These are phyloP conservation scores for Fraxinus pennsylvanica DNA, from an alignment of 257 asterid species.

Conservation along the genomic window DNA sequence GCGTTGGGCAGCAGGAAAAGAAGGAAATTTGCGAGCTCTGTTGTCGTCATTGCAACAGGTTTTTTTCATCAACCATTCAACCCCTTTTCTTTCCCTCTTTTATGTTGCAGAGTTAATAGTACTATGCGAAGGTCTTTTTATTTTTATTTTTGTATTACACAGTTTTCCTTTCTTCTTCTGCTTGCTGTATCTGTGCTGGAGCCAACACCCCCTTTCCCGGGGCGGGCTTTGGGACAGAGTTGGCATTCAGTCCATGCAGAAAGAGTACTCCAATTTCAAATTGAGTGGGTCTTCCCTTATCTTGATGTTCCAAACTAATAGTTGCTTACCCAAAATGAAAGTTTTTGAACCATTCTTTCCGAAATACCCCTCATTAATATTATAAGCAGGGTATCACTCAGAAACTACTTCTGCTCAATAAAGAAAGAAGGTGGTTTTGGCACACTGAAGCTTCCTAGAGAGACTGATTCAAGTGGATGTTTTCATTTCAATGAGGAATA, in stretches of 20 bases:
- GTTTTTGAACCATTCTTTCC: background rate
- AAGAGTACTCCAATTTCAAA: background rate
- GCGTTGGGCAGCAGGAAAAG: slow-evolving; percentile 94
- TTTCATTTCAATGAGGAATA: background rate
- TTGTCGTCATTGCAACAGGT: slow-evolving; percentile 84
- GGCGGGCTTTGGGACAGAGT: background rate
- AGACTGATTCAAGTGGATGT: background rate
- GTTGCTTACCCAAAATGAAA: background rate
- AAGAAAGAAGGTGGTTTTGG: background rate
- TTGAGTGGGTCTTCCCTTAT: background rate
- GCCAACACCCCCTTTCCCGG: background rate
- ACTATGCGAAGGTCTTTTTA: background rate
- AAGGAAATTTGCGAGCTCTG: slow-evolving; percentile 85
- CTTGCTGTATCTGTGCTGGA: background rate
- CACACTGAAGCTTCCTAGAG: background rate
- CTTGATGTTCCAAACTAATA: background rate
- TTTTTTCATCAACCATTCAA: slow-evolving; percentile 1
- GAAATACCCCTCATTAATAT: background rate
- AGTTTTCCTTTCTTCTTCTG: background rate
- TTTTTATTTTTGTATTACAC: background rate
- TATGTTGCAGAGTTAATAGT: slow-evolving; percentile 5
- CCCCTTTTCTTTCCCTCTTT: background rate
- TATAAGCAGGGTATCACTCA: background rate
- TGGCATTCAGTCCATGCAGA: background rate
- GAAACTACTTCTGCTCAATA: background rate